Base-by-base conservation (phyloP, 768 basidiomycete species). In the Rhodotorula taiwanensis region DNA sequence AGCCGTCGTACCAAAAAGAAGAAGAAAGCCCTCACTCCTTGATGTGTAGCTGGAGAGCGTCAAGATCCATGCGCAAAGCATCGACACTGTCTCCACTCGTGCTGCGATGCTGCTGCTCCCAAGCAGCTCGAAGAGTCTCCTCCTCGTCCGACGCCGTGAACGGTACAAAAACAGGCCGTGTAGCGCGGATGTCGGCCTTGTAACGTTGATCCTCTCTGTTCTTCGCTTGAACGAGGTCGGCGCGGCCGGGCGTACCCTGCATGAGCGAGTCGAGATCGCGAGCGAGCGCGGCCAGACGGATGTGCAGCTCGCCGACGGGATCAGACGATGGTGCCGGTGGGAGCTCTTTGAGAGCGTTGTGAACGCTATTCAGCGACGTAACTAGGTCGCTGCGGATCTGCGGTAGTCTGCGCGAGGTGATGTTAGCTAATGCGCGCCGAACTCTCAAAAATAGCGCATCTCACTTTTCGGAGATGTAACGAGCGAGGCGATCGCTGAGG, bases 401-500 rank as follows among this genome's bases (percentile, higher is more conserved):
- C 4, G 67, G 70, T 0, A 68, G 64, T 27, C 70, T 71, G 56
- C 16, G 5, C 9, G n/a, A 25, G n/a, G n/a, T n/a, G n/a, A n/a
- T n/a, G n/a, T n/a, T n/a, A n/a, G n/a, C n/a, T n/a, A n/a, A n/a
- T n/a, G n/a, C n/a, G n/a, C n/a, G n/a, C n/a, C n/a, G n/a, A n/a
- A n/a, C n/a, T n/a, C n/a, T n/a, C n/a, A n/a, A n/a, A n/a, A n/a
- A n/a, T n/a, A n/a, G n/a, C n/a, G n/a, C n/a, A n/a, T n/a, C n/a
- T n/a, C n/a, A 86, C 86, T 79, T 79, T 30, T 68, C 73, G 39
- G 80, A 79, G 47, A 86, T 84, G n/a, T 81, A 76, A 0, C 73
- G 55, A 16, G 83, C 78, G 21, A 87, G 77, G 16, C 84, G 75
- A 41, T 70, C 69, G 54, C 84, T 84, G 25, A 85, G 77, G 62